Percentiles rank a stretch among this genome's conserved stretches.
These are phyloP conservation scores for Rhododendron williamsianum DNA, from an alignment of 148 eudicot species.

Conservation along the genomic window DNA sequence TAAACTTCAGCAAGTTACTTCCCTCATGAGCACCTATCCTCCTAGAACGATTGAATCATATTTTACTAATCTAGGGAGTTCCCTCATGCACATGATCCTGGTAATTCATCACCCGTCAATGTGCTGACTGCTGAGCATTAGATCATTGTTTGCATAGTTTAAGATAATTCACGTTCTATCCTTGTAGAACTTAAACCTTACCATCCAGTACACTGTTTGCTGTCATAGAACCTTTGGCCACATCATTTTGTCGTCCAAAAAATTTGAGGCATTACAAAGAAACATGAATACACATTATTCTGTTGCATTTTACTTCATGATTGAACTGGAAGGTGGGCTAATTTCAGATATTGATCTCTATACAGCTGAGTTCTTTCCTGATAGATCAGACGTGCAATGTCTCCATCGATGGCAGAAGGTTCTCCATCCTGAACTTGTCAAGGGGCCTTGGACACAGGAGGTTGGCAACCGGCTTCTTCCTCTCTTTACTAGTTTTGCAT, in stretches of 20 bases:
- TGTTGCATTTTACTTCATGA: not conserved
- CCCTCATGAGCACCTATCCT: not conserved
- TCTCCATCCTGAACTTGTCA: conserved; percentile 92
- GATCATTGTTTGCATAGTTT: not conserved
- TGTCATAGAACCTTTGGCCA: not conserved
- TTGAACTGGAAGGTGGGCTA: conserved; percentile 5
- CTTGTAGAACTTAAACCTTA: not conserved
- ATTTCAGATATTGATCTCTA: conserved; percentile 19
- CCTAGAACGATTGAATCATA: not conserved
- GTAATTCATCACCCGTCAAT: not conserved
- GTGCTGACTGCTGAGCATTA: not conserved
- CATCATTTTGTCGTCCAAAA: not conserved
- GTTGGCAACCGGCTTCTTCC: conserved; percentile 24
- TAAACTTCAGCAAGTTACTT: not conserved
- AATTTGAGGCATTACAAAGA: not conserved
- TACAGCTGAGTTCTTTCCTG: conserved; percentile 93
- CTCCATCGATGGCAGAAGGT: conserved; percentile 98
- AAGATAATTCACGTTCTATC: not conserved
- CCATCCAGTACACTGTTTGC: not conserved
- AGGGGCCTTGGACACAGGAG: conserved; percentile 97
- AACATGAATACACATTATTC: not conserved
- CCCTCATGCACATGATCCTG: not conserved
- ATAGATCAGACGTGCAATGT: conserved; percentile 96
- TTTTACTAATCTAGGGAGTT: not conserved
- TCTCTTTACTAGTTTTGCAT: conserved; percentile 1